Conservation (phyloP, 1,284 basidiomycete genomes). For the Wolfiporia cocos region DNA sequence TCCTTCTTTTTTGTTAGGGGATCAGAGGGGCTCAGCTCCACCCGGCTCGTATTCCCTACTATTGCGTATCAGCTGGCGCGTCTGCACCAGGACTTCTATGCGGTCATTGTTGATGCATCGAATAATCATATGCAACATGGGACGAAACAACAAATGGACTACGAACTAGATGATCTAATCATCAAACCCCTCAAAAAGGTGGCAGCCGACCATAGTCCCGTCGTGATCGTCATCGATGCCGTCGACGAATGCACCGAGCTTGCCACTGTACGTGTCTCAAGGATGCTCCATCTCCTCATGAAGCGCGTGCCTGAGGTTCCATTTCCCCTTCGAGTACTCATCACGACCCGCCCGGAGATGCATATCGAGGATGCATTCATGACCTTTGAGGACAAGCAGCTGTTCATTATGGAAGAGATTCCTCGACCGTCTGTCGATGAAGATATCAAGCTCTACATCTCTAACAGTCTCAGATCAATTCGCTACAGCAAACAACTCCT, state of each 20-base stretch:
- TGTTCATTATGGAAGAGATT: background rate
- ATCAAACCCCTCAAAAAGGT: background rate
- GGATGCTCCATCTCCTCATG: slow-evolving; percentile 1
- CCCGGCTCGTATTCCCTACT: background rate
- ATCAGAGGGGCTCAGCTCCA: background rate
- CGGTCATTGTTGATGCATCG: background rate
- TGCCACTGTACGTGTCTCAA: background rate
- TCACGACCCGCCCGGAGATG: slow-evolving; percentile 8
- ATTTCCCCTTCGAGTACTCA: slow-evolving; percentile 5
- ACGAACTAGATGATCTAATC: background rate
- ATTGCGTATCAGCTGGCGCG: background rate
- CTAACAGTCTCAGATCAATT: background rate
- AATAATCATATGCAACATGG: background rate
- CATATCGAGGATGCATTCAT: background rate
- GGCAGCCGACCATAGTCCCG: background rate
- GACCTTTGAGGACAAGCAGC: background rate
- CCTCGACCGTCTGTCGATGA: background rate
- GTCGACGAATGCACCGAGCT: slow-evolving; percentile 7
- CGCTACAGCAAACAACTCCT: background rate
- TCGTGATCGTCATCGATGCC: slow-evolving; percentile 9
- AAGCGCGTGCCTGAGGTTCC: background rate
- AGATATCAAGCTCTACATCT: background rate
- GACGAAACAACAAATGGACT: background rate
- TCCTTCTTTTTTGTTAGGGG: background rate
- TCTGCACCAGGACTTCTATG: background rate